Evolutionary conservation across 2,329 filamentous ascomycete species (phyloP).

Genomic region (Penicillium aurantiogriseum): DNA sequence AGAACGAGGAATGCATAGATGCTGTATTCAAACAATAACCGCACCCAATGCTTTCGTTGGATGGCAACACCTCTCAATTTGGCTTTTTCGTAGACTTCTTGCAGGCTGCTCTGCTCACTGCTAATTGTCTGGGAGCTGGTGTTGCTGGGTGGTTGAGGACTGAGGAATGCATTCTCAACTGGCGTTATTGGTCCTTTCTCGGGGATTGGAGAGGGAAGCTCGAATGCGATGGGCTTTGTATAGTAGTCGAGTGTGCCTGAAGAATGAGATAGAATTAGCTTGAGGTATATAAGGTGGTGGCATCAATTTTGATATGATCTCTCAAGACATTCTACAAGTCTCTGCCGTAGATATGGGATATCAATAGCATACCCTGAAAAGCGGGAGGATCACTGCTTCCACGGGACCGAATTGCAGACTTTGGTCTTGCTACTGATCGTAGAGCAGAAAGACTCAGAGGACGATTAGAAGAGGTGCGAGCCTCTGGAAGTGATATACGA

Average conservation of each 20-base stretch:
- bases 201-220: conserved; percentile 1
- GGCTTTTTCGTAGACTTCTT: conserved; percentile 23
- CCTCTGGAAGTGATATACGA: neutral
- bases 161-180: conserved; percentile 13
- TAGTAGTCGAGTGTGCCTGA: conserved; percentile 1
- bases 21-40: conserved; percentile 40
- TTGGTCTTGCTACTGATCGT: conserved; percentile 8
- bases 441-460: conserved; percentile 16
- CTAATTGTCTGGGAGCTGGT: conserved; percentile 5
- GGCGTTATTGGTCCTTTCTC: conserved; percentile 19
- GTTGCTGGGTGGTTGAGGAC: conserved; percentile 7
- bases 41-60: conserved; percentile 33
- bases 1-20: conserved; percentile 38
- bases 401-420: conserved; percentile 8
- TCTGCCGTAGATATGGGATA: neutral
- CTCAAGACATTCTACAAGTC: neutral
- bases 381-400: conserved; percentile 4
- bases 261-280: neutral
- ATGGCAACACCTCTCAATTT: conserved; percentile 19
- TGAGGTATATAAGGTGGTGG: neutral
- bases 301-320: neutral
- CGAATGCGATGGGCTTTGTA: neutral
- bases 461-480: conserved; percentile 6
- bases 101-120: conserved; percentile 13
- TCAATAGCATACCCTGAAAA: conserved; percentile 1